Conservation (phyloP, 441 rosid genomes). For the Brassica hybrid region DNA sequence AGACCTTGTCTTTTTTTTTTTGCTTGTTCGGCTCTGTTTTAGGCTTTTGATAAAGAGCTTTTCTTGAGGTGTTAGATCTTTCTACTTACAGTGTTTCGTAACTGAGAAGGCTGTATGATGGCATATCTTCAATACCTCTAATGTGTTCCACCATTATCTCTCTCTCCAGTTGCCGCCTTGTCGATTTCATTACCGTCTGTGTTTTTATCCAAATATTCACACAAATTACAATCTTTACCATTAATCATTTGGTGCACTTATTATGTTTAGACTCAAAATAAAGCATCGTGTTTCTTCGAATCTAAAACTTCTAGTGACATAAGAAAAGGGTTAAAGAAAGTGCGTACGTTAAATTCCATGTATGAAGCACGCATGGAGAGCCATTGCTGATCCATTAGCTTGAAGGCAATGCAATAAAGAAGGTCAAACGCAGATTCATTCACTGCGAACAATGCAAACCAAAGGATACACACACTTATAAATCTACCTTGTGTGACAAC, state of each 20-base stretch:
- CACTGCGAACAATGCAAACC: constrained; percentile 29
- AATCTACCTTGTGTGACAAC: neutral
- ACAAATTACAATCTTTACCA: neutral
- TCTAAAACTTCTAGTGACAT: neutral
- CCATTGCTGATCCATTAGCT: constrained; percentile 51
- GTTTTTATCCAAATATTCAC: neutral
- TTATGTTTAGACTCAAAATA: neutral
- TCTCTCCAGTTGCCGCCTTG: constrained; percentile 71
- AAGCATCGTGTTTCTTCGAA: neutral
- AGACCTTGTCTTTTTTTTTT: neutral
- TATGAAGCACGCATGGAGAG: constrained; percentile 49
- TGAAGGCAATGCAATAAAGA: constrained; percentile 49
- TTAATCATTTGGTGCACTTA: constrained; percentile 4
- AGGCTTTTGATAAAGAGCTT: neutral
- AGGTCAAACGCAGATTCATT: constrained; percentile 46
- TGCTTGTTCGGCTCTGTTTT: constrained; percentile 8
- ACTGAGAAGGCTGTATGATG: constrained; percentile 74
- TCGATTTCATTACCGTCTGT: constrained; percentile 65
- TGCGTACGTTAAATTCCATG: constrained; percentile 48
- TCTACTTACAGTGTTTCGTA: constrained; percentile 38
- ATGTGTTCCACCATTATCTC: constrained; percentile 80
- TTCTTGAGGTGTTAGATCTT: constrained; percentile 34
- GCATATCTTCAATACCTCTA: constrained; percentile 76
- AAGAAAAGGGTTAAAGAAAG: neutral
- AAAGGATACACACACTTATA: constrained; percentile 4